A percentile compares a stretch with the other conserved stretches of the same genome.
Conservation (phyloP, 2,329 filamentous ascomycete species). For the Colletotrichum destructivum region DNA sequence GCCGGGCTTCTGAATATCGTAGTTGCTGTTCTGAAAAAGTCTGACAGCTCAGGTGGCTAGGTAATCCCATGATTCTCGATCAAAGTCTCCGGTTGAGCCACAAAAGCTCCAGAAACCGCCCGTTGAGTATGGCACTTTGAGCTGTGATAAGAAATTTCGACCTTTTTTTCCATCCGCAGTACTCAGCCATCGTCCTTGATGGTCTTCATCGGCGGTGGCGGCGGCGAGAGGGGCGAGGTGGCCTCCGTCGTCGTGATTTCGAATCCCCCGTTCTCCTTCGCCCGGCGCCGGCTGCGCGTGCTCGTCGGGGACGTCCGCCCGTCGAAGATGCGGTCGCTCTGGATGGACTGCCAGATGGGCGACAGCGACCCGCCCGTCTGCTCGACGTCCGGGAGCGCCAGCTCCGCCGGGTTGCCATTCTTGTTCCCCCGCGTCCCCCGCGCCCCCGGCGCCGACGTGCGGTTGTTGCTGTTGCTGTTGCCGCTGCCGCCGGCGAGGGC, state of each 20-base stretch:
- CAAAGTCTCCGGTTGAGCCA: too few species aligned
- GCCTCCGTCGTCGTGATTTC: background rate
- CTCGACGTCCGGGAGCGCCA: constrained; percentile 23
- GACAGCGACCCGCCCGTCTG: constrained; percentile 31
- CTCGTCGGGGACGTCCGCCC: background rate
- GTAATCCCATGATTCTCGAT: too few species aligned
- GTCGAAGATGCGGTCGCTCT: constrained; percentile 15
- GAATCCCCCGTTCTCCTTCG: background rate
- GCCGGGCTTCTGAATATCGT: too few species aligned
- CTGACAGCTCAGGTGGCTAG: too few species aligned
- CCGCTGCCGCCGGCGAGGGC: background rate
- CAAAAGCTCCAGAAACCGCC: too few species aligned
- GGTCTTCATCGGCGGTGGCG: background rate
- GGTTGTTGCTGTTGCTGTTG: constrained; percentile 14
- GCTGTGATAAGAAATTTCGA: too few species aligned
- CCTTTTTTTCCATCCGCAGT: background rate
- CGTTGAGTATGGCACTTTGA: too few species aligned
- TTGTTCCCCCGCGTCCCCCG: background rate
- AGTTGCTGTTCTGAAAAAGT: too few species aligned
- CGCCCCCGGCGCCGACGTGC: background rate
- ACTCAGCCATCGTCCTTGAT: background rate
- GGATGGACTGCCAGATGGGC: background rate
- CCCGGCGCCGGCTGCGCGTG: background rate
- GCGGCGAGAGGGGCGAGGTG: background rate
- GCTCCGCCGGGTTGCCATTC: background rate